Evolutionary conservation across 192 early-diverging fungal species (phyloP).

Genomic region (Entophlyctis luteolus): DNA sequence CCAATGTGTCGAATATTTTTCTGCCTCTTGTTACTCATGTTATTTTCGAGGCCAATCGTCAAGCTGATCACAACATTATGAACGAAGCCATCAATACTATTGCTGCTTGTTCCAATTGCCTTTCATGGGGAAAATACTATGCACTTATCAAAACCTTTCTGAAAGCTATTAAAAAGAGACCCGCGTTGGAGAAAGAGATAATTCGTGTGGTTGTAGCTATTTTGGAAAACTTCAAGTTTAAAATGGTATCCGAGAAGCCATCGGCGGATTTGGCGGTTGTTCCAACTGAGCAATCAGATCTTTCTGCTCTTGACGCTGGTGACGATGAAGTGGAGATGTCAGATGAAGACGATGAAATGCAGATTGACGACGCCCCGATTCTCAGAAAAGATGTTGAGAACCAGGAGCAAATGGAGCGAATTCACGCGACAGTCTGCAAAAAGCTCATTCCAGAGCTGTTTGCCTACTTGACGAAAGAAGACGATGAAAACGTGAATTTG

Average conservation of each 20-base stretch:
- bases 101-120: conserved; percentile 58
- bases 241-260: conserved; percentile 45
- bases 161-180: conserved; percentile 56
- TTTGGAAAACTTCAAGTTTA: conserved; percentile 90
- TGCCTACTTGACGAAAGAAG: conserved; percentile 59
- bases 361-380: conserved; percentile 36
- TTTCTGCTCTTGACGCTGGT: not conserved
- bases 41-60: conserved; percentile 70
- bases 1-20: conserved; percentile 66
- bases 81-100: conserved; percentile 78
- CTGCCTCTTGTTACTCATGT: conserved; percentile 85
- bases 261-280: not conserved
- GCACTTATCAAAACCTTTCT: conserved; percentile 69
- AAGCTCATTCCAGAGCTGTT: conserved; percentile 82
- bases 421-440: conserved; percentile 72
- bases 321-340: conserved; percentile 27
- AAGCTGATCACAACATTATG: conserved; percentile 69
- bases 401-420: conserved; percentile 29
- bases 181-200: conserved; percentile 75
- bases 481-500: conserved; percentile 68
- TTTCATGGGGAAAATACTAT: conserved; percentile 88
- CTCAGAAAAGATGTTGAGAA: conserved; percentile 26
- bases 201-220: conserved; percentile 76
- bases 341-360: conserved; percentile 38
- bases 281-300: conserved; percentile 1